Evolutionary conservation across 202 grass and related monocot species (phyloP), one percentile per base, ranked within the genome.

Genomic region (Musa balbisiana): DNA sequence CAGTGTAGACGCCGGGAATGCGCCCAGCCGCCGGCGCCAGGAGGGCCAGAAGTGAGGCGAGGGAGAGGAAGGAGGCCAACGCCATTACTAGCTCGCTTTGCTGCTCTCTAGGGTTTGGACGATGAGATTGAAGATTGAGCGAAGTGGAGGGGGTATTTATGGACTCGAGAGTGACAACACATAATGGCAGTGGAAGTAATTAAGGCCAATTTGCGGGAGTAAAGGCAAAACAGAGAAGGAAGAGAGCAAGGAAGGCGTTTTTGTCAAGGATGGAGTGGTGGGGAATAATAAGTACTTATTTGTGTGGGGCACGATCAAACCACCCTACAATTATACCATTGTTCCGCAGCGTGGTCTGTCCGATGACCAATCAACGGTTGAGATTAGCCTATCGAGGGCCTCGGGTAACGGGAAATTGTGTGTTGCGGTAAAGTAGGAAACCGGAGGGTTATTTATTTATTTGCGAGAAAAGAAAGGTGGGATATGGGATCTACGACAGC

Each of bases 1-100:
- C 80, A 53, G 81, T 84, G 78, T 74, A 85, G 15, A 85, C 67
- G 86, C 76, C 71, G 74, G 86, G 83, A 66, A 85, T 85, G 22
- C 78, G 83, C 1, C 15, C 67, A 0, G 67, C 27, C 8, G 33
- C 43, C 29, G 67, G 67, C 2, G 67, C 17, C 1, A 69, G 49
- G 43, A 69, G 49, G 15, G 26, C 24, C 16, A 69, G 29, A 9
- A 69, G 12, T 2, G 67, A 50, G 17, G 16, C 67, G 15, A 69
- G 56, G 9, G 56, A n/a, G 16, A 60, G 3, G 56, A 60, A n/a
- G 17, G 56, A 60, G n/a, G n/a, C 56, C 19, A 60, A 19, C 56
- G 56, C 56, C 56, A 60, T 60, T 20, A 19, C 13, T 60, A 19
- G 19, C 0, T 60, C 16, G 56, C 56, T 6, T 19, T 12, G 14